Base-by-base conservation (phyloP, 2,329 filamentous ascomycete species). In the Pseudocercospora musae region DNA sequence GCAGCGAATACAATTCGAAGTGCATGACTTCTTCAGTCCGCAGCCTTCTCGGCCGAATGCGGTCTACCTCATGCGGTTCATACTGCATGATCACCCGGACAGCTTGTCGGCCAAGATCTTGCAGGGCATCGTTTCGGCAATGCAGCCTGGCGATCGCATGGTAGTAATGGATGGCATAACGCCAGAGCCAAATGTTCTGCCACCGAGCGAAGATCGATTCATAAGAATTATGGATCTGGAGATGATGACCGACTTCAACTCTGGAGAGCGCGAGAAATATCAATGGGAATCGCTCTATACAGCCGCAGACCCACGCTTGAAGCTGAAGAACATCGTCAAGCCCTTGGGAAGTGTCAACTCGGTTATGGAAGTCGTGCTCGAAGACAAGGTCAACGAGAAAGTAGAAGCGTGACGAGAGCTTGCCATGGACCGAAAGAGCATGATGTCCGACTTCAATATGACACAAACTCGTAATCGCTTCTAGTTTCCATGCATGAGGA, bases 41-140 rank as follows among this genome's bases (percentile, higher is more conserved):
- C 63, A 73, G 46, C 65, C 67, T 4, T 59, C 69, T 15, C 57
- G 64, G 11, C 65, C 63, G 42, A 72, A 71, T 9, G 70, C 73
- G 46, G 62, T 73, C 13, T 66, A 65, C 50, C 64, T 66, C n/a
- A 48, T 66, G 13, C 50, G 57, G 9, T 55, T 52, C 27, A 63
- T 66, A 9, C 33, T 66, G n/a, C 64, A 66, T 50, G 58, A 66
- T 54, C 68, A 67, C 65, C 66, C 69, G n/a, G 68, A 70, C 54
- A 42, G 42, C 4, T 48, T 65, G 2, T 56, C 57, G 9, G 37
- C 65, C 23, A 65, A 63, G 50, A 70, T 71, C 55, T 53, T 71
- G 23, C 33, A 52, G 15, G 46, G 58, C 18, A 57, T 69, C 15
- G 55, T 63, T 18, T 57, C 62, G 3, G 63, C 66, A 21, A 31